These are phyloP conservation scores for Pseudophaeomoniella oleicola DNA, from an alignment of 2,329 filamentous ascomycete genomes.

Conservation along the genomic window DNA sequence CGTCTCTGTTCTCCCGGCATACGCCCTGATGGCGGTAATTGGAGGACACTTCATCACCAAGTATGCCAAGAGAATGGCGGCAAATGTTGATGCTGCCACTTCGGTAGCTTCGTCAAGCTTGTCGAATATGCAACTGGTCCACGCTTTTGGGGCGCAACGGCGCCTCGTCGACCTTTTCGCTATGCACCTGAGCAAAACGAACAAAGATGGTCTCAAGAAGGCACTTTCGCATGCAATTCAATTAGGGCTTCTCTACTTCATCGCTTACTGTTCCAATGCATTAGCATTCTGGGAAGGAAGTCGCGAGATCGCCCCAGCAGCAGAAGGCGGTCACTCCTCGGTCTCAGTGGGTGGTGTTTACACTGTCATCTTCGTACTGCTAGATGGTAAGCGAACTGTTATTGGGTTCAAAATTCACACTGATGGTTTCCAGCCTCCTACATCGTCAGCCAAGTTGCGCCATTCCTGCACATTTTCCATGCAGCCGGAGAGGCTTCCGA, in stretches of 20 bases:
- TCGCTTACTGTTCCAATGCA: constrained; percentile 52
- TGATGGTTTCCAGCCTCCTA: constrained; percentile 21
- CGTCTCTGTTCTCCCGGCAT: constrained; percentile 47
- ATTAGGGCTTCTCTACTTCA: constrained; percentile 49
- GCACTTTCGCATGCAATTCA: constrained; percentile 41
- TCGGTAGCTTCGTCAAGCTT: constrained; percentile 50
- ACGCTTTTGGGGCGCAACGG: constrained; percentile 46
- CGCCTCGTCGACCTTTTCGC: constrained; percentile 45
- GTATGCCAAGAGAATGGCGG: constrained; percentile 33
- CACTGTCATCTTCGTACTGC: constrained; percentile 23
- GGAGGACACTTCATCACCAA: constrained; percentile 40
- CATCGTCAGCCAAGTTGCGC: constrained; percentile 22
- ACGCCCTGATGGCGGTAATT: constrained; percentile 42
- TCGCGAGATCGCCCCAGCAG: constrained; percentile 29
- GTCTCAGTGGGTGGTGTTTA: constrained; percentile 10
- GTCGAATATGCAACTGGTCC: constrained; percentile 45
- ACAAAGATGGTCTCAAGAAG: constrained; percentile 42
- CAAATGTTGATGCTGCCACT: constrained; percentile 41
- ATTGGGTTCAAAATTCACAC: constrained; percentile 5
- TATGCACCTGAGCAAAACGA: constrained; percentile 34
- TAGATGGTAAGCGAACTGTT: constrained; percentile 16
- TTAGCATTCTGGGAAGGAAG: constrained; percentile 56
- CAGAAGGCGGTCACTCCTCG: constrained; percentile 14
- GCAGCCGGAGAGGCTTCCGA: constrained; percentile 6
- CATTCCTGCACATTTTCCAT: constrained; percentile 13